Base-by-base conservation (phyloP, 306 rosid species). In the Argentina anserina region DNA sequence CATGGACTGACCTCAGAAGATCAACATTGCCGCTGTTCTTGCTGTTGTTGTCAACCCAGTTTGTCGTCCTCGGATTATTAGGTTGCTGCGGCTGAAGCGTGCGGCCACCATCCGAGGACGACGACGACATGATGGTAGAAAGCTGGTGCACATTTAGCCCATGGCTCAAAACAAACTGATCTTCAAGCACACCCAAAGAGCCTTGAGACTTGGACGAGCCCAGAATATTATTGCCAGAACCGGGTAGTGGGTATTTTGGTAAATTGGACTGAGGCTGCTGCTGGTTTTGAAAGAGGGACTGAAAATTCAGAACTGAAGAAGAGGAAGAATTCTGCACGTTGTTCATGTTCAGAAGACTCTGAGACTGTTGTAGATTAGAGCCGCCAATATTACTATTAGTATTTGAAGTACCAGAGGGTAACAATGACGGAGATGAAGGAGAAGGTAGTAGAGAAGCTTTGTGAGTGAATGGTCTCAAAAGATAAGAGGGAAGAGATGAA, bases 381-480 rank as follows among this genome's bases (percentile, higher is more conserved):
- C 80, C 75, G 73, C 67, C 72, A 36, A 49, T 70, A 0, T 53
- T 42, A 47, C 66, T 49, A 39, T 5, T 72, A 52, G 56, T 34
- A 52, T 55, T 43, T 41, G 79, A 42, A 69, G 25, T 73, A 70
- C 23, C 33, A 6, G 87, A 78, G 26, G 77, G 76, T 33, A 36
- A 59, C 34, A 59, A 34, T 18, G 67, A 34, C 14, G 78, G 20
- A 23, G 81, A 60, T 12, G 77, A 31, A 29, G 70, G 77, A 45
- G 63, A 73, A 5, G 71, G 75, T 42, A 67, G 77, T 9, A 84
- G 74, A 5, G 76, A 85, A 47, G 76, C 33, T 70, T 87, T 91
- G 12, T 86, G 97, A 11, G 99, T 80, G 46, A 85, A 94, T 49
- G 97, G 99, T 6, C 99, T 85, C 33, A 87, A 85, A 65, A 94